These are phyloP conservation scores for Pugionium dolabratum DNA, from an alignment of 345 rosid genomes.

Conservation along the genomic window DNA sequence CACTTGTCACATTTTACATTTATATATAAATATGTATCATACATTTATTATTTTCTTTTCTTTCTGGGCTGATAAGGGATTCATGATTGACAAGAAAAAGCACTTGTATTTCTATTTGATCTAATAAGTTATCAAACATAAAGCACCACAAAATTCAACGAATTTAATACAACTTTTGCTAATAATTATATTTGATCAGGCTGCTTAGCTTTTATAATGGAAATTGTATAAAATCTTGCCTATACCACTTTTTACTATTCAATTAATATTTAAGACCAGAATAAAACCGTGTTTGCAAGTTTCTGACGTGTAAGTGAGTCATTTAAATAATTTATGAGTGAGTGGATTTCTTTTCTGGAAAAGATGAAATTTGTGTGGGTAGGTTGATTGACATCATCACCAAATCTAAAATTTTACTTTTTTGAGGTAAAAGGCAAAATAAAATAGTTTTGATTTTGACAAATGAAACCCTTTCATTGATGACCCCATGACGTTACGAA, in stretches of 20 bases:
- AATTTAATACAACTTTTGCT: neutral
- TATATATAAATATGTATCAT: neutral
- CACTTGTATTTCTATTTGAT: constrained; percentile 1
- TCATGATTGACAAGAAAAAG: constrained; percentile 17
- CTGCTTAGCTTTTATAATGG: constrained; percentile 36
- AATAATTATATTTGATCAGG: constrained; percentile 22
- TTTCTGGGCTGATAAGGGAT: constrained; percentile 16
- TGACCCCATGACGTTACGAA: constrained; percentile 35
- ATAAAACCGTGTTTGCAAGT: constrained; percentile 32
- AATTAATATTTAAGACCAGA: constrained; percentile 23
- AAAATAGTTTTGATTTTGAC: constrained; percentile 32
- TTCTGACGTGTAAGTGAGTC: constrained; percentile 44
- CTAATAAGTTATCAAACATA: constrained; percentile 22
- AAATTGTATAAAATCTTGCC: constrained; percentile 26
- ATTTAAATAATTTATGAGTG: constrained; percentile 17
- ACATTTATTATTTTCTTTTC: neutral
- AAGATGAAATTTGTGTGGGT: constrained; percentile 12
- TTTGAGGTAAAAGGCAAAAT: constrained; percentile 33
- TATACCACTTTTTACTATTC: constrained; percentile 11
- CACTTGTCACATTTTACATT: too few species aligned
- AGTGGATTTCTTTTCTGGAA: constrained; percentile 22
- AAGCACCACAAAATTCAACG: constrained; percentile 24
- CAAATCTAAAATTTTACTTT: constrained; percentile 38
- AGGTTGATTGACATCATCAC: constrained; percentile 30
- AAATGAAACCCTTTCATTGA: constrained; percentile 14